Percentiles rank a stretch among this genome's conserved stretches.
phyloP scores from a whole-genome alignment of 257 asterid genomes.

The Knoxia roxburghii region DNA sequence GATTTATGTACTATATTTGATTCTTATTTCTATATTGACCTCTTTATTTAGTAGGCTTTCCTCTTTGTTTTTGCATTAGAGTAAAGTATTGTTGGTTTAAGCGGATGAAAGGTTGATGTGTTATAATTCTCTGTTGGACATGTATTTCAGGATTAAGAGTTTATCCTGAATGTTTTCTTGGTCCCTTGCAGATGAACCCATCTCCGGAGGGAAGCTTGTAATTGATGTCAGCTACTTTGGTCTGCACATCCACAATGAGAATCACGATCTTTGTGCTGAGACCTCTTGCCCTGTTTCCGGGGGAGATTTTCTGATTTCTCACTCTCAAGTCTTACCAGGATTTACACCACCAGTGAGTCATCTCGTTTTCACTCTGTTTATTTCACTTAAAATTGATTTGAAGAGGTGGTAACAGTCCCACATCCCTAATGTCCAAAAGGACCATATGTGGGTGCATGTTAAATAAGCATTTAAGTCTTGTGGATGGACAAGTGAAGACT shows the following conservation, averaged over 20 bases:
- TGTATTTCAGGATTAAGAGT: too few species aligned
- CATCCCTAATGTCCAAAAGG: too few species aligned
- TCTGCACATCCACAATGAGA: slow-evolving; percentile 47
- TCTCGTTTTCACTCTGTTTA: background rate
- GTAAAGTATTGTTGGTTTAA: background rate
- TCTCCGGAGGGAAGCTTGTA: slow-evolving; percentile 59
- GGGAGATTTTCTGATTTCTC: slow-evolving; percentile 69
- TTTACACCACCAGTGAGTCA: slow-evolving; percentile 75
- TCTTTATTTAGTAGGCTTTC: too few species aligned
- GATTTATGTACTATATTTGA: too few species aligned
- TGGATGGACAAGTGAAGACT: too few species aligned
- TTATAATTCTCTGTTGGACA: too few species aligned
- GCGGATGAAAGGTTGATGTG: too few species aligned
- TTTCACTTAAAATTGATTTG: too few species aligned
- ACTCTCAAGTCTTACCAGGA: slow-evolving; percentile 72
- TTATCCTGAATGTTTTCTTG: slow-evolving; percentile 3
- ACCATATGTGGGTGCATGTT: too few species aligned
- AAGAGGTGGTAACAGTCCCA: too few species aligned
- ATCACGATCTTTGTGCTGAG: slow-evolving; percentile 59
- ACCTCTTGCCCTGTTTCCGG: slow-evolving; percentile 69
- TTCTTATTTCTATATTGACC: too few species aligned
- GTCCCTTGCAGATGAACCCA: slow-evolving; percentile 41
- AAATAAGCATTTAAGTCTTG: too few species aligned
- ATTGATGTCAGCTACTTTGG: slow-evolving; percentile 58
- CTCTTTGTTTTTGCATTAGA: background rate